Percentiles rank a stretch among this genome's conserved stretches.
Evolutionary conservation across 352 stramenopile species (phyloP).

Genomic region (Phytophthora colocasiae): DNA sequence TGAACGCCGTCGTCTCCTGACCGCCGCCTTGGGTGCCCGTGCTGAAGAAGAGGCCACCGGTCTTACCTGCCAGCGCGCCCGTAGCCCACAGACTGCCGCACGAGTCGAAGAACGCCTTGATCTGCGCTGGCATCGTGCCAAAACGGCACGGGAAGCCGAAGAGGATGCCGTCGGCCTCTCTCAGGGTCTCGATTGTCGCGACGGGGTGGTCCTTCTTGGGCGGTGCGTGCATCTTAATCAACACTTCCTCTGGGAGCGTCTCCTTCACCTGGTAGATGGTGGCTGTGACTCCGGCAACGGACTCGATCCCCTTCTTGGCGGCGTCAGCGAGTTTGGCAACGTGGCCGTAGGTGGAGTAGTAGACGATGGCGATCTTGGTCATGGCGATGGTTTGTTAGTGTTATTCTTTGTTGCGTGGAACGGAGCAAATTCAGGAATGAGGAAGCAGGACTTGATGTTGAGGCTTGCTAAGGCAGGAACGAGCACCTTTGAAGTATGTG

Average conservation of each 20-base stretch:
- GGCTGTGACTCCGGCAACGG: background rate
- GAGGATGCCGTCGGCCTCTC: conserved; percentile 4
- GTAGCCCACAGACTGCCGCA: background rate
- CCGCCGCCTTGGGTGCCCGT: background rate
- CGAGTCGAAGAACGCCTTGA: conserved; percentile 1
- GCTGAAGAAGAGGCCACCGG: background rate
- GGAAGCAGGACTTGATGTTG: background rate
- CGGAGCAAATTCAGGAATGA: background rate
- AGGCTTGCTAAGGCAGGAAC: background rate
- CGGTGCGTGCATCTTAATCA: background rate
- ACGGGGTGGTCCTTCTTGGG: background rate
- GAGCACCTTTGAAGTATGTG: background rate
- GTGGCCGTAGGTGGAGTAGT: conserved; percentile 2
- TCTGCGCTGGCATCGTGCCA: background rate
- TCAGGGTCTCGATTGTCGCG: background rate
- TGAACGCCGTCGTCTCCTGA: conserved; percentile 1
- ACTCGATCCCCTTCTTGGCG: background rate
- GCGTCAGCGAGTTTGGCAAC: conserved; percentile 1
- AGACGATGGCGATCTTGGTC: background rate
- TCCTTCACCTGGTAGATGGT: conserved; percentile 2
- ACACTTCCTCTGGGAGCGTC: background rate
- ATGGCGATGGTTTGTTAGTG: background rate
- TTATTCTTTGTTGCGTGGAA: background rate
- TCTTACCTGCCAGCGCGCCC: background rate
- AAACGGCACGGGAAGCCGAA: conserved; percentile 4